A percentile compares a stretch with the other conserved stretches of the same genome.
Conservation (phyloP, 192 early-diverging fungal species). For the Entophlyctis luteolus region DNA sequence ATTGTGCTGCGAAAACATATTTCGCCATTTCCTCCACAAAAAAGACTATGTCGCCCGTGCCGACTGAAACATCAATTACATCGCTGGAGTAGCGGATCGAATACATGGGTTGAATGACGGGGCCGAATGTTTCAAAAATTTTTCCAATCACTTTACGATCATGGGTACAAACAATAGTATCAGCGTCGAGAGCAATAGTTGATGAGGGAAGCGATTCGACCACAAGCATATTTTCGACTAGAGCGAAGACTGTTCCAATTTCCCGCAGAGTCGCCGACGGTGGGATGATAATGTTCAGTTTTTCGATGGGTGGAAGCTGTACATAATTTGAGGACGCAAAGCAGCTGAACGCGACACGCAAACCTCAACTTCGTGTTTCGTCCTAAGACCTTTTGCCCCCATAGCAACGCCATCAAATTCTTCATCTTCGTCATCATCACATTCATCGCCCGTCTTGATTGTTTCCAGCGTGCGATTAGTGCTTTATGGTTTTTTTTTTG, state of each 20-base stretch:
- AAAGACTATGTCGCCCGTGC: constrained; percentile 55
- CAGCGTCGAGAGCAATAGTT: constrained; percentile 67
- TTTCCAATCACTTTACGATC: constrained; percentile 45
- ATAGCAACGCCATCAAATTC: constrained; percentile 14
- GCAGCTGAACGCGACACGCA: neutral
- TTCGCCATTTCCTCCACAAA: constrained; percentile 60
- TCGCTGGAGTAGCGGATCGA: constrained; percentile 64
- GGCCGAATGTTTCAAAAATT: constrained; percentile 87
- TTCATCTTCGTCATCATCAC: constrained; percentile 4
- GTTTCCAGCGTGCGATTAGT: no score
- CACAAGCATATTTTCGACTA: constrained; percentile 72
- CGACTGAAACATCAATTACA: constrained; percentile 50
- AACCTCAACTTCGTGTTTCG: constrained; percentile 38
- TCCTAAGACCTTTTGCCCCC: constrained; percentile 15
- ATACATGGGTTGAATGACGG: constrained; percentile 77
- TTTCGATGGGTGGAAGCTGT: constrained; percentile 34
- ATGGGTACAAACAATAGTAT: constrained; percentile 63
- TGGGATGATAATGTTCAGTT: constrained; percentile 49
- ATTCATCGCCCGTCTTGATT: constrained; percentile 7
- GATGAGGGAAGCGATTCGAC: constrained; percentile 52
- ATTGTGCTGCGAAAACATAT: constrained; percentile 59
- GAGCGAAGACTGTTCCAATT: constrained; percentile 64
- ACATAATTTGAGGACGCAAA: neutral
- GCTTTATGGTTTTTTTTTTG: no score
- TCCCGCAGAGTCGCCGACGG: constrained; percentile 42